These are phyloP conservation scores for Scytalidium lignicola DNA, from an alignment of 2,329 filamentous ascomycete genomes.

Conservation along the genomic window DNA sequence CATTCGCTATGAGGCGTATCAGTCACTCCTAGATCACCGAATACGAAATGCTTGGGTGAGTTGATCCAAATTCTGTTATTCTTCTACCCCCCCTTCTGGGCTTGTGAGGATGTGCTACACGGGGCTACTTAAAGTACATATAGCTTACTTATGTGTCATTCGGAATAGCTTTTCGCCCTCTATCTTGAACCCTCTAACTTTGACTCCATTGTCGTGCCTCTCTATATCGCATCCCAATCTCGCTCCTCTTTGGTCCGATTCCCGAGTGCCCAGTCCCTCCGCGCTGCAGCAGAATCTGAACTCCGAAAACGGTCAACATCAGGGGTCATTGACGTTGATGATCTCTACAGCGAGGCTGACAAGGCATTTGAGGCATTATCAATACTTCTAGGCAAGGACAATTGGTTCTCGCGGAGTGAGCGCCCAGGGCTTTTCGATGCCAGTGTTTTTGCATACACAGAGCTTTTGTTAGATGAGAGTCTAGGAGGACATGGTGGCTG, in stretches of 20 bases:
- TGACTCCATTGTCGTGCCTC: conserved; percentile 54
- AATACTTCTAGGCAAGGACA: conserved; percentile 48
- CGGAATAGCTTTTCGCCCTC: conserved; percentile 65
- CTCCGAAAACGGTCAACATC: conserved; percentile 58
- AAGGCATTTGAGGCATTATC: conserved; percentile 60
- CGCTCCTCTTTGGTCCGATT: conserved; percentile 57
- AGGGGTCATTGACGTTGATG: conserved; percentile 46
- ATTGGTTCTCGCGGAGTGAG: conserved; percentile 53
- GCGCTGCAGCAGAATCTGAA: conserved; percentile 67
- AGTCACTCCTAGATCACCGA: conserved; percentile 67
- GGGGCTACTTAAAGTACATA: neutral
- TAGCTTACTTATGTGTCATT: conserved; percentile 5
- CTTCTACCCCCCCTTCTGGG: neutral
- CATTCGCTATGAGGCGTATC: conserved; percentile 62
- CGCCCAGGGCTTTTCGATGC: conserved; percentile 77
- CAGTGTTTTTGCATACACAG: conserved; percentile 82
- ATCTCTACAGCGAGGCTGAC: conserved; percentile 54
- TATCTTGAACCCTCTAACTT: conserved; percentile 71
- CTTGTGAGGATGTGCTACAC: neutral
- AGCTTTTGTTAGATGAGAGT: conserved; percentile 64
- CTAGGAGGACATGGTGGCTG: conserved; percentile 40
- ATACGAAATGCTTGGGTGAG: conserved; percentile 83
- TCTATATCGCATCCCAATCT: conserved; percentile 68
- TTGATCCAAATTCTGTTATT: conserved; percentile 6
- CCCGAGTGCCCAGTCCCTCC: conserved; percentile 61